Base-by-base conservation (phyloP, 768 basidiomycete genomes). In the Agaricus subrufescens region DNA sequence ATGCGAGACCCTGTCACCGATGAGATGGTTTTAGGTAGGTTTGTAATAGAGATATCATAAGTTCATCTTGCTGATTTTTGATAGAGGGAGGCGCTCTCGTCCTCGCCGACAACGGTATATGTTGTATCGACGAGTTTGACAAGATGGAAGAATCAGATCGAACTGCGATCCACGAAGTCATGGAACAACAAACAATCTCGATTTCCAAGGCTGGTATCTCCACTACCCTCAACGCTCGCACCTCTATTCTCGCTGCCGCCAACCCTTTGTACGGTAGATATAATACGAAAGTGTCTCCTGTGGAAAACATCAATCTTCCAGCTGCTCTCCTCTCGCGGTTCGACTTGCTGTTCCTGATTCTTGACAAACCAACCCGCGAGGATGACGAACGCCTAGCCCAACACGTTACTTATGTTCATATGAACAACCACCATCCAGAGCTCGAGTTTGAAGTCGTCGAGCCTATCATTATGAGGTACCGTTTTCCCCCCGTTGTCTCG, bases 161-260 rank as follows among this genome's bases (percentile, higher is more conserved):
- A 62, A 98, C 97, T 2, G 93, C 97, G 12, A 98, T 99, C 59
- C 97, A 99, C 74, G 97, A 99, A 80, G 97, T 99, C 58, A 99
- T 99, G 97, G 96, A 98, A 73, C 97, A 98, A 70, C 97, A 99
- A 73, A 99, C 97, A 0, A 98, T 99, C 55, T 98, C 96, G 2
- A 99, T 99, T 60, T 97, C 97, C 43, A 99, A 98, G 72, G 97
- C 97, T 4, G 97, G 97, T 25, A 99, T 99, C 67, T 95, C 96
- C 8, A 99, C 97, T 7, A 98, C 97, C 1, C 79, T 99, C 46
- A 98, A 98, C 65, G 97, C 97, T 26, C 87, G 97, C 50, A 96
- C 96, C 1, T 98, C 97, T 7, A 92, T 99, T 66, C 84, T 99
- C 12, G 97, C 97, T 3, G 97, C 97, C 10, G 97, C 97, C 56